Evolutionary conservation across 495 filamentous ascomycete species (phyloP), one percentile per base, ranked within the genome.

Genomic region (Annulohypoxylon maeteangense): DNA sequence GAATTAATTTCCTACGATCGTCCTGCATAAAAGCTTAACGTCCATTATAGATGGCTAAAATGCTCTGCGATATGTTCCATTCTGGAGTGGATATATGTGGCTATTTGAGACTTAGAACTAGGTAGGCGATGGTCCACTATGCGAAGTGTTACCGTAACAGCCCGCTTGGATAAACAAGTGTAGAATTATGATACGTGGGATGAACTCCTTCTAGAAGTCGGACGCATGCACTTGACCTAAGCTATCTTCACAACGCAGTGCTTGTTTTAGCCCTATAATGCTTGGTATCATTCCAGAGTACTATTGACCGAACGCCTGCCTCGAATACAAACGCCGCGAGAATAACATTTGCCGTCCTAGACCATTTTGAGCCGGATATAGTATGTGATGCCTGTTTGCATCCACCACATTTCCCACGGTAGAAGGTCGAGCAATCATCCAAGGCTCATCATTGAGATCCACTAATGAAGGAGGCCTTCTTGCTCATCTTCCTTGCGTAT

Each of bases 131-230:
- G 8, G 5, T 12, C 51, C 40, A 53, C 60, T 36, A 32, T 62
- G 27, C 25, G 16, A 56, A 58, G 60, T 72, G 70, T 34, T 65
- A 72, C 70, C 32, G 70, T 72, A 68, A 55, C 44, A 72, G 55
- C 20, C 61, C 70, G 70, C 65, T 68, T 72, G 70, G 70, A 62
- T 72, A 72, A 72, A 72, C 59, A 47, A 18, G 12, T 23, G 16
- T 55, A 65, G 45, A 61, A 56, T 48, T 29, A 40, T 14, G 44
- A 38, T 27, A 44, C 36, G 48, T 29, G 42, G 42, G 38, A 62
- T 62, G 38, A n/a, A 62, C 31, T 12, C 8, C 29, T 34, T 44
- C 16, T 48, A 50, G 29, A 44, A 40, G 44, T 12, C 16, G 29
- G 6, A 12, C 11, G 32, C 50, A 14, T 40, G 12, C 63, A 4